Base-by-base conservation (phyloP, 352 stramenopile species). In the Aphanomyces astaci region DNA sequence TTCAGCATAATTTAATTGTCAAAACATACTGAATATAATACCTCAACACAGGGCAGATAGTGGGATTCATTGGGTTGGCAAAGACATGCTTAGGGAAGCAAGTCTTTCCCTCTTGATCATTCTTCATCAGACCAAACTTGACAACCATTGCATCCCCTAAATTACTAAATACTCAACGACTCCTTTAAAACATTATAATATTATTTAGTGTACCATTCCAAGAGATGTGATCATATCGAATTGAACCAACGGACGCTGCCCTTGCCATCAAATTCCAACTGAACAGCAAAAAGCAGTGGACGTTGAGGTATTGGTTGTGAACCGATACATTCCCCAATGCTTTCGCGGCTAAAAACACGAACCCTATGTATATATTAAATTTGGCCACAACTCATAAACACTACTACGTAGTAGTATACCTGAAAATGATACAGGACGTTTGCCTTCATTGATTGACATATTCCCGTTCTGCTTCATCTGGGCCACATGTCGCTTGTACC, bases 101-200 rank as follows among this genome's bases (percentile, higher is more conserved):
- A 10, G 27, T 31, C 27, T 11, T 24, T 10, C 48, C 48, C 11
- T 55, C 48, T 22, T 55, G 48, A n/a, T 55, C 48, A 30, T 55
- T 55, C 27, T 55, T 55, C 48, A 55, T 55, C 10, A 10, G 48
- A 11, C 48, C 48, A 55, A 55, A 55, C n/a, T 55, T 55, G 27
- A 55, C 27, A 11, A 22, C 10, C 48, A 55, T 55, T 25, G 48
- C 48, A 30, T 55, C 48, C 10, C 1, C 48, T 55, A 55, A 15
- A 24, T 1, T 11, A 55, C 10, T 55, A 31, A 55, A 55, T 55
- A 25, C 7, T 1, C 11, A 30, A 55, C n/a, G n/a, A n/a, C n/a
- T n/a, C n/a, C n/a, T n/a, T n/a, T n/a, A n/a, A n/a, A n/a, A n/a
- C n/a, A n/a, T n/a, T n/a, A n/a, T n/a, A n/a, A n/a, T n/a, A n/a